Evolutionary conservation across 106 monocot genomes (phyloP), one percentile per base, ranked within the genome.

Genomic region (Gastrodia elata): DNA sequence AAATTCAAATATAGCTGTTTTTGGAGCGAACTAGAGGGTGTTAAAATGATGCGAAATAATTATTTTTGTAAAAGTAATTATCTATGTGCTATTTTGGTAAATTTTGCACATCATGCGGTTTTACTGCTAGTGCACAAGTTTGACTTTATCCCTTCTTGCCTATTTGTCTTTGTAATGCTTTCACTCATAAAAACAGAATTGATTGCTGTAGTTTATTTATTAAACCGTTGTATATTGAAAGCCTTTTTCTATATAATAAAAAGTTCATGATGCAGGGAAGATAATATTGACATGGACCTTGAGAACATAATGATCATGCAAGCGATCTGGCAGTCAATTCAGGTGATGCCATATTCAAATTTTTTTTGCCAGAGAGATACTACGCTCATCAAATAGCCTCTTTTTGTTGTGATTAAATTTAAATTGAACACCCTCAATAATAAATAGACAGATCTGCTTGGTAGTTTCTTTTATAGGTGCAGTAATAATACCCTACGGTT

Each of bases 301-400:
- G 84, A 85, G 40, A 83, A 89, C 46, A 78, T 81, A 25, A 85
- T 89, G 89, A 69, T 84, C 58, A 82, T 80, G 82, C 82, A 85
- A 71, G 84, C 82, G 38, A 82, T 88, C 61, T 85, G 88, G 84
- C 74, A 79, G 32, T 88, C 88, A 71, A 74, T 88, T 58, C 84
- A 82, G 82, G 84, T 82, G 64, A 79, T 22, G 36, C 9, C 25
- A 69, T 24, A 69, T 40, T 39, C 69, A 69, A 8, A 7, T 69
- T 69, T 40, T 69, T 69, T 11, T 61, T 32, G 43, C 15, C 26
- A 8, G 10, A 32, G 69, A 25, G 8, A 68, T 68, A n/a, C 16
- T 36, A 2, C 20, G 22, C 68, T 38, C 7, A n/a, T 68, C 34
- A 34, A 64, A 26, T 4, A 30, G 0, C 64, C 18, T 46, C 46